Evolutionary conservation across 2,329 filamentous ascomycete species (phyloP), one percentile per base, ranked within the genome.

Genomic region (Furcasterigmium furcatum): DNA sequence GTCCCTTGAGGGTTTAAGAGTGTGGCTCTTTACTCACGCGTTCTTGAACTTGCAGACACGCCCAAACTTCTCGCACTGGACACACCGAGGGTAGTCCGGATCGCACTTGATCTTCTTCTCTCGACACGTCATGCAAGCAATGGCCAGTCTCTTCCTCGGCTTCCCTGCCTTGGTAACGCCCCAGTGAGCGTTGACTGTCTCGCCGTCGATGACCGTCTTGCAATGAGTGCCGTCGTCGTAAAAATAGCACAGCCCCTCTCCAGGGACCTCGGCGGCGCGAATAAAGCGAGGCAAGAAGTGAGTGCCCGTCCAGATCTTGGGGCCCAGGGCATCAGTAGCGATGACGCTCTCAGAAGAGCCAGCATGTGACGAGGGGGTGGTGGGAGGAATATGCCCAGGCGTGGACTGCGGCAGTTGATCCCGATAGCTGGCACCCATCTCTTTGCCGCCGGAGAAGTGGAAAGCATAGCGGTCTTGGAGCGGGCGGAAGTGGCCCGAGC

Each of bases 21-120:
- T n/a, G 14, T n/a, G 12, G 24, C n/a, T n/a, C n/a, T 34, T 9
- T 18, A 84, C 85, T 81, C 71, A 92, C 87, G 88, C 88, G 67
- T 87, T 88, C 67, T 89, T 88, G 60, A 90, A 91, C 66, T 85
- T 85, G 78, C 91, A 96, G 16, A 86, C 75, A 40, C 89, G 80
- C 46, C 91, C 89, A 60, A 92, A 92, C 69, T 95, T 96, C 62
- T 94, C 87, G 63, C 91, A 96, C 67, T 96, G 91, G 44, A 91
- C 80, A 57, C 91, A 96, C 55, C 89, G 90, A 32, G 88, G 88
- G 53, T 82, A 86, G 56, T 91, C 90, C 2, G 91, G 91, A 53
- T 96, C 90, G 60, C 91, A 96, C 66, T 95, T 96, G 70, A 96
- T 95, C 75, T 96, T 96, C 81, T 96, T 96, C 69, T 96, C 91